Percentiles rank a stretch among this genome's conserved stretches.
These are phyloP conservation scores for Lactarius indigo DNA, from an alignment of 768 basidiomycete genomes.

Conservation along the genomic window DNA sequence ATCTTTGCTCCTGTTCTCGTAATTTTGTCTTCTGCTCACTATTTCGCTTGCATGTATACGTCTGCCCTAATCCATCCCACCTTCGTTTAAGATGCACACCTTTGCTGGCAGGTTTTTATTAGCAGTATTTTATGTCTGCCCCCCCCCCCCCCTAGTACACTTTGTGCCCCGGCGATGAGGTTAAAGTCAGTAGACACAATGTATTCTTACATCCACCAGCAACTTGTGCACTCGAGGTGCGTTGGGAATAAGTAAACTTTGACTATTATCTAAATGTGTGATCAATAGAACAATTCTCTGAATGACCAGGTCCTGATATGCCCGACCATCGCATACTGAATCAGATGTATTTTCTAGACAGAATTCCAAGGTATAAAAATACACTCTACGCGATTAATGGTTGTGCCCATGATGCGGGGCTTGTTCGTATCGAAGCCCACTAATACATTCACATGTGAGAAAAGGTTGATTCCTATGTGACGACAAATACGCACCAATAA, in stretches of 20 bases:
- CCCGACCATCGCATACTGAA: background rate
- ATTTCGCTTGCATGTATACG: conserved; percentile 19
- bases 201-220: conserved; percentile 30
- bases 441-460: conserved; percentile 32
- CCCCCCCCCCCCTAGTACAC: conserved; percentile 17
- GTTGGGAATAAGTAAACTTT: conserved; percentile 13
- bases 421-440: conserved; percentile 89
- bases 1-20: conserved; percentile 10
- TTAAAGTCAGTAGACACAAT: conserved; percentile 31
- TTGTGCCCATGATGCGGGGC: conserved; percentile 66
- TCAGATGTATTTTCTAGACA: background rate
- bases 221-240: conserved; percentile 15
- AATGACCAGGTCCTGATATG: background rate
- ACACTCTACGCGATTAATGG: conserved; percentile 24
- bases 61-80: conserved; percentile 21
- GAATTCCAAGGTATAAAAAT: conserved; percentile 1
- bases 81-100: conserved; percentile 10
- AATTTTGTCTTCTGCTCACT: conserved; percentile 10
- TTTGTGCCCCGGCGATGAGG: conserved; percentile 19
- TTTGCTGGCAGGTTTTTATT: conserved; percentile 24
- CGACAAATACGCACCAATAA: conserved; percentile 42
- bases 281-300: background rate
- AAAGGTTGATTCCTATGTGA: background rate
- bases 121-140: conserved; percentile 23
- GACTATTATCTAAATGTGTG: background rate